Base-by-base conservation (phyloP, 176 grass and related monocot species). In the Zizania latifolia region DNA sequence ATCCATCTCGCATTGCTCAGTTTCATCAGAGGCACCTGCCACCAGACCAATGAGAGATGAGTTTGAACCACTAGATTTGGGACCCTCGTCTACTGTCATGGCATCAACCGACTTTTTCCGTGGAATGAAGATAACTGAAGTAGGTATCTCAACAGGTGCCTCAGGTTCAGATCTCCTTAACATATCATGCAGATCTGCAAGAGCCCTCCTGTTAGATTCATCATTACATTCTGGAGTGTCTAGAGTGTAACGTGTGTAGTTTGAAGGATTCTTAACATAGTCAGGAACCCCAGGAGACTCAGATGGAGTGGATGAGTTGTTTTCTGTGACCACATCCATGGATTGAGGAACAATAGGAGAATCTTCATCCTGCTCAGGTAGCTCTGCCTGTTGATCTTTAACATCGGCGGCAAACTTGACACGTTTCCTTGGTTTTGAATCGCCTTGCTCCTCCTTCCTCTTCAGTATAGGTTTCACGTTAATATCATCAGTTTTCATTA, bases 401-500 rank as follows among this genome's bases (percentile, higher is more conserved):
- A 89, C 85, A 71, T 78, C 72, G 64, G 87, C 75, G 80, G 88
- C 87, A 30, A 99, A 99, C 76, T 89, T 69, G 50, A 99, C 96
- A 71, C 87, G 89, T 61, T 99, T 99, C 65, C 86, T 99, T 72
- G 92, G 96, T 69, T 92, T 99, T 37, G 62, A 58, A 39, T 92
- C 80, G 0, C 66, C 77, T 53, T 86, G 89, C 41, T 75, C 66
- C 71, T 88, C 86, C 74, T 92, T 95, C 69, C 92, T 92, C 84
- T 99, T 99, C 29, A 99, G 88, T 73, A 99, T 99, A 61, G 96
- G 87, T 66, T 92, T 99, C 62, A 95, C 53, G 15, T 83, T 81
- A 65, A 54, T 29, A 79, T 84, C 75, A 33, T 90, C 59, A 64
- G 70, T 11, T 57, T 73, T 81, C 71, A 54, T 82, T 67, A 37